Conservation (phyloP, 2,329 filamentous ascomycete species). For the Neopestalotiopsis sp. region DNA sequence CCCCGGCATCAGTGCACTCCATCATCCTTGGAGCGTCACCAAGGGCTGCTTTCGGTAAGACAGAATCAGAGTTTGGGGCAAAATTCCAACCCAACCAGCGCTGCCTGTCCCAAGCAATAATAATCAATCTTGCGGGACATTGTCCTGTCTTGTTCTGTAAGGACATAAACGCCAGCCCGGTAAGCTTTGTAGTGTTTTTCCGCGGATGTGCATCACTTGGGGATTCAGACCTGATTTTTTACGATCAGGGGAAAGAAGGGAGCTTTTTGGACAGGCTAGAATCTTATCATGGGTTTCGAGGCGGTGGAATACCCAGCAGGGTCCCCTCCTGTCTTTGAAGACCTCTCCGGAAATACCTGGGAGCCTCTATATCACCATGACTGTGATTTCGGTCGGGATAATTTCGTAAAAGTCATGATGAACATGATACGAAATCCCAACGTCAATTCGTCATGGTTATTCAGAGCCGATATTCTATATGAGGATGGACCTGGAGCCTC, state of each 20-base stretch:
- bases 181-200: neutral
- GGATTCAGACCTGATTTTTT: conserved; percentile 2
- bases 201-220: neutral
- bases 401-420: conserved; percentile 72
- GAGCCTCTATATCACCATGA: conserved; percentile 58
- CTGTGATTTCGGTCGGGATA: conserved; percentile 67
- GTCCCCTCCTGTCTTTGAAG: conserved; percentile 40
- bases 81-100: neutral
- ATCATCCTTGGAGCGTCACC: neutral
- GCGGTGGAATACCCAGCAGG: conserved; percentile 41
- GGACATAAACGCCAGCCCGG: neutral
- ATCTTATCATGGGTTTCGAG: conserved; percentile 38
- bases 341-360: conserved; percentile 50
- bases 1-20: neutral
- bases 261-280: neutral
- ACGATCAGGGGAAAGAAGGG: neutral
- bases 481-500: conserved; percentile 49
- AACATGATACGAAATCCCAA: conserved; percentile 83
- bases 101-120: neutral
- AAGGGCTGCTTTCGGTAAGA: neutral
- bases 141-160: neutral
- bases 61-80: neutral
- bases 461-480: conserved; percentile 76
- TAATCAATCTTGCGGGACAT: neutral
- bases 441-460: conserved; percentile 77